Evolutionary conservation across 1,284 basidiomycete species (phyloP), one percentile per base, ranked within the genome.

Genomic region (Moniliophthora roreri): DNA sequence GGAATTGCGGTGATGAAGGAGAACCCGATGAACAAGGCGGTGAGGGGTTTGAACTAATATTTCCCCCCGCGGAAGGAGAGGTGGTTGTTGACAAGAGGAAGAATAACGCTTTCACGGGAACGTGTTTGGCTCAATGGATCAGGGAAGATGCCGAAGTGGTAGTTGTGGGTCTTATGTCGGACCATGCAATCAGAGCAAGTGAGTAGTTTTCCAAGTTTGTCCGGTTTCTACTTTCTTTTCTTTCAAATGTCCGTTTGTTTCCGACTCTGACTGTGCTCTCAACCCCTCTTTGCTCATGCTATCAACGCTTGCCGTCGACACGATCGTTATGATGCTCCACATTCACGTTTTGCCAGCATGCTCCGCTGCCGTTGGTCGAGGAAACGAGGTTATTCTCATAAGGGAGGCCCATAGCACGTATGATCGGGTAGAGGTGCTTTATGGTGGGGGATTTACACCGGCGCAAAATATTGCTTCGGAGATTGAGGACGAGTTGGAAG

Each of bases 41-140:
- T 0, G 63, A 72, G 3, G 81, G 82, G 5, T 87, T 84, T 84
- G 66, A 79, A 59, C 80, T 87, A 62, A 74, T 77, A 34, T 78
- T 81, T 64, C 60, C 69, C 8, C 78, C 80, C 1, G 72, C 72
- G 10, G 63, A 74, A 0, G 62, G 69, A 58, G 84, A 87, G 66
- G 64, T 67, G 49, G 69, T 85, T 51, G 60, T 87, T 51, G 84
- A 87, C 70, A 87, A 87, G 70, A 69, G 69, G 56, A 86, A 85
- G 69, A 85, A 83, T 70, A 87, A 86, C 62, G 84, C 85, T 20
- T 88, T 87, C 58, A 70, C 76, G 0, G 82, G 80, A 26, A 86
- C 84, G 32, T 56, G 52, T 9, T 71, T 88, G 10, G 75, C 64
- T 5, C 71, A 76, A 6, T 64, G 82, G 40, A 69, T 88, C 41